Conservation (phyloP, 345 rosid species). For the Eucalyptus cladocalyx region DNA sequence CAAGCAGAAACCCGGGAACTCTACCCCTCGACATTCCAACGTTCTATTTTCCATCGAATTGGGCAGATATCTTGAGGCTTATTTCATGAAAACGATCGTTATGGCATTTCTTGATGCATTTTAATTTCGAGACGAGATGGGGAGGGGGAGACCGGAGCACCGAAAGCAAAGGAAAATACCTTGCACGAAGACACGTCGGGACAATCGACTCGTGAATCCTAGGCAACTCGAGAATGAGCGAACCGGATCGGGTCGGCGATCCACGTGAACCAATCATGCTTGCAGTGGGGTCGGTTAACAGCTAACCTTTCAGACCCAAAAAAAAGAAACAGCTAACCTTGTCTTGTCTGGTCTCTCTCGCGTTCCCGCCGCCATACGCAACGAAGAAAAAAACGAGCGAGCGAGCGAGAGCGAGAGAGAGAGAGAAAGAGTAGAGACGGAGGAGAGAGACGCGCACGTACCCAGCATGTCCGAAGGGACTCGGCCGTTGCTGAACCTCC, state of each 20-base stretch:
- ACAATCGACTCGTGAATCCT: background rate
- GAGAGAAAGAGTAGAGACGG: background rate
- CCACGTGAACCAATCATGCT: background rate
- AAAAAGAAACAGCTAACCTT: background rate
- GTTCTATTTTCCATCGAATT: no score
- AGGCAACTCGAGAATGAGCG: background rate
- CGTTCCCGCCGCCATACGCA: background rate
- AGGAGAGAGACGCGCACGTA: background rate
- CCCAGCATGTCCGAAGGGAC: conserved; percentile 6
- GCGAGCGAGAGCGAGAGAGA: no score
- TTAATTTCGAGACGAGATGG: background rate
- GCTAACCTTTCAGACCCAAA: background rate
- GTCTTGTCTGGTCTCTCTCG: background rate
- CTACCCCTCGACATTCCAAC: no score
- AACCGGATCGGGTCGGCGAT: background rate
- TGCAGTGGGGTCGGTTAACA: background rate
- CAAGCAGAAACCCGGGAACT: no score
- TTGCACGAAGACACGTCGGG: background rate
- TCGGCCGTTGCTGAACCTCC: conserved; percentile 26
- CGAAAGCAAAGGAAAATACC: background rate
- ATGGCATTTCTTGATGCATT: background rate
- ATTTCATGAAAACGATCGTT: background rate
- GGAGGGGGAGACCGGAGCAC: background rate
- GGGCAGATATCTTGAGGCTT: no score
- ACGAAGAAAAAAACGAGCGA: background rate